These are phyloP conservation scores for Coniochaeta sp. DNA, from an alignment of 2,329 filamentous ascomycete species.

Conservation along the genomic window DNA sequence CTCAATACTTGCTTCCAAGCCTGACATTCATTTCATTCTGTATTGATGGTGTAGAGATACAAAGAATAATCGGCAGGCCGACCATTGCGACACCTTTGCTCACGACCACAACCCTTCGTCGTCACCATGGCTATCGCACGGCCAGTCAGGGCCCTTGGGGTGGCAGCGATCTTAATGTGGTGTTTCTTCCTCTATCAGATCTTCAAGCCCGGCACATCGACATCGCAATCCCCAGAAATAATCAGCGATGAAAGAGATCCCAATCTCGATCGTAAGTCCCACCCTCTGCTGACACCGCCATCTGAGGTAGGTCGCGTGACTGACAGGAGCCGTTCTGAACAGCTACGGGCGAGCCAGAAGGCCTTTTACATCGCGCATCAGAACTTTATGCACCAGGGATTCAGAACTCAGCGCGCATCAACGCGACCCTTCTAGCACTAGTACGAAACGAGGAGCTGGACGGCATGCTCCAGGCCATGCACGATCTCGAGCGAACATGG, in stretches of 20 bases:
- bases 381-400: slow-evolving; percentile 73
- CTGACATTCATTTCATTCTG: not conserved
- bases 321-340: slow-evolving; percentile 9
- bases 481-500: slow-evolving; percentile 88
- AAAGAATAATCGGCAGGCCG: not conserved
- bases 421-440: slow-evolving; percentile 84
- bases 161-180: slow-evolving; percentile 64
- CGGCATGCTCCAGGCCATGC: slow-evolving; percentile 81
- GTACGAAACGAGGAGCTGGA: slow-evolving; percentile 87
- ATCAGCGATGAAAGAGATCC: slow-evolving; percentile 62
- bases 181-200: slow-evolving; percentile 74
- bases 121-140: slow-evolving; percentile 72
- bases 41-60: not conserved
- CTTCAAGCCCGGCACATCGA: slow-evolving; percentile 46
- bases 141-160: slow-evolving; percentile 72
- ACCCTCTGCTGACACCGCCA: not conserved
- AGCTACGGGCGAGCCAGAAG: slow-evolving; percentile 81
- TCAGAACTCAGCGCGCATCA: slow-evolving; percentile 73
- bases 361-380: slow-evolving; percentile 63
- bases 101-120: not conserved
- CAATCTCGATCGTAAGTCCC: slow-evolving; percentile 69
- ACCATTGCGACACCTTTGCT: not conserved
- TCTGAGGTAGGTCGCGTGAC: not conserved
- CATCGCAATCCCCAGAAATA: slow-evolving; percentile 28
- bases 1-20: not conserved